Evolutionary conservation across 371 early-diverging fungal genomes (phyloP), one percentile per base, ranked within the genome.

Genomic region (Mucor lusitanicus): DNA sequence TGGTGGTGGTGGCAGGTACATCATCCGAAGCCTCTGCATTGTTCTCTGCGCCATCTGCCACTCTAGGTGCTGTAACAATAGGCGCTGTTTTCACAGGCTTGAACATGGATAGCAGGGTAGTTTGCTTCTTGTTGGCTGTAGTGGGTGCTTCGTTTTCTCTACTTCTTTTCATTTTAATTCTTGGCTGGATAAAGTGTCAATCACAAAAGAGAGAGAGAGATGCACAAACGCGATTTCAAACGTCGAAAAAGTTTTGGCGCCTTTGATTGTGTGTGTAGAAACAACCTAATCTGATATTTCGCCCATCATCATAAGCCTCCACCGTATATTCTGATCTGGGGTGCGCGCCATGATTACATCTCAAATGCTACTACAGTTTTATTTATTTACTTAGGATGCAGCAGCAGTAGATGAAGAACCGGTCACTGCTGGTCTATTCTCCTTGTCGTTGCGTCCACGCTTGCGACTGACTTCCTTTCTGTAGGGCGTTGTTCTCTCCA

Each of bases 401-500:
- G 37, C 37, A 37, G 37, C 37, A 37, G 37, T 13, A 12, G 37
- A 13, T 11, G 37, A 23, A 3, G 32, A 46, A 12, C 3, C 35
- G 19, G 6, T 30, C 30, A 28, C 33, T 11, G 30, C 33, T 11
- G 30, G 61, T 9, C 42, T 48, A 33, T 61, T 61, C 23, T 61
- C 62, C 50, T 61, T 65, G 7, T 58, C 65, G 21, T 13, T 35
- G 12, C 64, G 59, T 50, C 46, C 70, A 40, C 70, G 61, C 35
- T 70, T 70, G 57, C 64, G 32, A 4, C 39, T 12, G 5, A 19
- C 0, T 48, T 72, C 73, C 42, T 65, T 62, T 23, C 66, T 50
- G 55, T 69, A 59, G 11, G 73, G 73, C 3, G 73, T 72, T 6
- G 73, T 72, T 69, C 73, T 61, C 70, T 97, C 98, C 3, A 99